phyloP scores from a whole-genome alignment of 495 filamentous ascomycete species.

The Astrothelium macrocarpum region DNA sequence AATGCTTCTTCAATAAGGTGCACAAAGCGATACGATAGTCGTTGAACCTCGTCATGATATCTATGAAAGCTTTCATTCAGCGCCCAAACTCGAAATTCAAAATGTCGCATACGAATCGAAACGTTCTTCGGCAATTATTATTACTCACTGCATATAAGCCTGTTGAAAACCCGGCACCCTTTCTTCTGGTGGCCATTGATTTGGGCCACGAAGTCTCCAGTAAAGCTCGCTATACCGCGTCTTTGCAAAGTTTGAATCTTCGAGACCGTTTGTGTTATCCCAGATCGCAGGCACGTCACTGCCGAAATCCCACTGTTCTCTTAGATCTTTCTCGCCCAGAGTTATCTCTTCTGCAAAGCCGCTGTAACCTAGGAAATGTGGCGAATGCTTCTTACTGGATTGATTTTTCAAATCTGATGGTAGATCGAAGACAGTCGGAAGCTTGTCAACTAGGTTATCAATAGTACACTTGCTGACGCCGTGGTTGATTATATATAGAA shows the following conservation, averaged over 20 bases:
- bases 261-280: neutral
- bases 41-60: conserved; percentile 41
- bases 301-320: conserved; percentile 50
- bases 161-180: conserved; percentile 17
- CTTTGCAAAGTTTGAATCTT: neutral
- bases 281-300: conserved; percentile 39
- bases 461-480: conserved; percentile 33
- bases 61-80: too few species aligned
- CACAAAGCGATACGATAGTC: conserved; percentile 40
- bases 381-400: conserved; percentile 40
- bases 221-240: conserved; percentile 27
- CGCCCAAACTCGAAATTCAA: too few species aligned
- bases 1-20: conserved; percentile 44
- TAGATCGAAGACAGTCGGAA: conserved; percentile 40
- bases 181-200: conserved; percentile 34
- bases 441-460: conserved; percentile 29
- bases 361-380: conserved; percentile 47
- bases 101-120: conserved; percentile 18
- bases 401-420: conserved; percentile 30
- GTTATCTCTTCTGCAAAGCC: conserved; percentile 43
- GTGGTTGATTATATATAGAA: conserved; percentile 45
- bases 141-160: conserved; percentile 19
- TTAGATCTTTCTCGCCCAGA: conserved; percentile 37
- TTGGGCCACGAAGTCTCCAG: conserved; percentile 45
- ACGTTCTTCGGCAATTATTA: neutral